Base-by-base conservation (phyloP, 192 early-diverging fungal species). In the Dissophora ornata region DNA sequence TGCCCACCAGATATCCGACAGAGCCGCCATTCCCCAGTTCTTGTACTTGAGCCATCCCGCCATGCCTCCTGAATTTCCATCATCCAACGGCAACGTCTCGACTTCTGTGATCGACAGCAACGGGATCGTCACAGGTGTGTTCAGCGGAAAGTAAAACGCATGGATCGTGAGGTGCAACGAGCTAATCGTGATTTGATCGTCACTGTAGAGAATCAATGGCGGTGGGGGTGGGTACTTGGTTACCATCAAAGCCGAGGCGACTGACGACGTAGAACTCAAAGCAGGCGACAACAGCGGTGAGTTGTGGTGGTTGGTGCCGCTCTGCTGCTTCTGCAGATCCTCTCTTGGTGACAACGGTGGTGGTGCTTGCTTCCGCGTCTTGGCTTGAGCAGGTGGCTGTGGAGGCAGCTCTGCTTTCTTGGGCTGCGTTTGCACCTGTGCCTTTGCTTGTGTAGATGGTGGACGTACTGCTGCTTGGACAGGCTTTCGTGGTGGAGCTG, bases 1-100 rank as follows among this genome's bases (percentile, higher is more conserved):
- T 1, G 73, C 73, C 73, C 73, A 77, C 73, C 73, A 77, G 33
- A 77, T 77, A 29, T 77, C 73, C 3, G 65, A 54, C 22, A 77
- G 22, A 8, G 63, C 49, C 0, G 59, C 10, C 16, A 55, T 44
- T 4, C 73, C 57, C 73, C 73, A 77, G 47, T 67, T 77, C 36
- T 77, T 77, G 53, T 77, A 77, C 52, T 77, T 77, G 19, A 67
- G 53, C 73, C 73, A 75, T 29, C 71, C 51, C 15, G 56, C 38
- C 29, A 65, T 54, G 42, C 56, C 28, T 44, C 57, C 36, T 4
- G 9, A 24, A 13, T 34, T 52, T 1, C 41, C 50, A 5, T 16
- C 67, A 32, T 21, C 18, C 8, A 44, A 19, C 2, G 54, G 44
- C 3, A 63, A 38, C 0, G 73, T 67, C 19, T 77, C 73, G 9